Conservation (phyloP, 176 grass and related monocot genomes). For the Musa acuminata region DNA sequence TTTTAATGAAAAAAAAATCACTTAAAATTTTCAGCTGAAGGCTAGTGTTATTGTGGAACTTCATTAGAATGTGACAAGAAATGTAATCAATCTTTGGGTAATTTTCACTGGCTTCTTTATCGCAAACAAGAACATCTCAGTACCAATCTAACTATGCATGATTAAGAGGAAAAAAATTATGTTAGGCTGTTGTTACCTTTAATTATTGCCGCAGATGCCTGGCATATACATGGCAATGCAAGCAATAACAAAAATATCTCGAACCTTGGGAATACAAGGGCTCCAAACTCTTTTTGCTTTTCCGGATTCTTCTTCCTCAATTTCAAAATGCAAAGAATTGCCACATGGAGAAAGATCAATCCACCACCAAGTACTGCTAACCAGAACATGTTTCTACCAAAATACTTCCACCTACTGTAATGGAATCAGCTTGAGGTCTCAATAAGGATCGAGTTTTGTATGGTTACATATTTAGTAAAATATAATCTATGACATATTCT, state of each 20-base stretch:
- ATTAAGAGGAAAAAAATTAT: neutral
- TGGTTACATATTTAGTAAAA: neutral
- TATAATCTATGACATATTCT: neutral
- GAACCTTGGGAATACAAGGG: slow-evolving; percentile 58
- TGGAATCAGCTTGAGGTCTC: neutral
- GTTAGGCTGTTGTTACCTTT: slow-evolving; percentile 23
- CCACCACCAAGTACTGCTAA: slow-evolving; percentile 56
- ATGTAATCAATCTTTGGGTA: neutral
- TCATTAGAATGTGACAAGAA: neutral
- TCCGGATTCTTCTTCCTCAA: slow-evolving; percentile 29
- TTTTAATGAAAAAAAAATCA: too few species aligned
- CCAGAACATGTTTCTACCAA: slow-evolving; percentile 87
- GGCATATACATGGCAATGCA: slow-evolving; percentile 56
- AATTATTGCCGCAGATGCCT: slow-evolving; percentile 54
- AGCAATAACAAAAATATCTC: slow-evolving; percentile 67
- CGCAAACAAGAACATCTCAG: neutral
- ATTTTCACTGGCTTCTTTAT: slow-evolving; percentile 1
- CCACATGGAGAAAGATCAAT: slow-evolving; percentile 43
- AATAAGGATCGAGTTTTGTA: neutral
- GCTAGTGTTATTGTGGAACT: too few species aligned
- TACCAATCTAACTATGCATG: neutral
- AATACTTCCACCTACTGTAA: slow-evolving; percentile 64
- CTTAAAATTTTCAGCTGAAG: too few species aligned
- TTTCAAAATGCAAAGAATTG: slow-evolving; percentile 38
- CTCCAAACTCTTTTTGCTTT: slow-evolving; percentile 25